Evolutionary conservation across 441 rosid genomes (phyloP), one percentile per base, ranked within the genome.

Genomic region (Arabidopsis lyrata): DNA sequence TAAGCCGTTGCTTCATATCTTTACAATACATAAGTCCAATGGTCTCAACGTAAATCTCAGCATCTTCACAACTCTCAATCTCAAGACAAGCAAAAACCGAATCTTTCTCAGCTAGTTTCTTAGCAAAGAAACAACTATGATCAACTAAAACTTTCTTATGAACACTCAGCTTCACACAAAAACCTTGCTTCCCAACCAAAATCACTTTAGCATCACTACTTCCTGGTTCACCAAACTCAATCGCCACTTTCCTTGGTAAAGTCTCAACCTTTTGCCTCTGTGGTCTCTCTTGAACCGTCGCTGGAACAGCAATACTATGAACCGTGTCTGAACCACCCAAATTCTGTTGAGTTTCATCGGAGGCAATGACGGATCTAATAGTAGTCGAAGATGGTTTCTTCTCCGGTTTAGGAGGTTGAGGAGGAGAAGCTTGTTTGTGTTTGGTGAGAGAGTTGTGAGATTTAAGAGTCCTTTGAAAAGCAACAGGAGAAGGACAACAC

Each of bases 401-500:
- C 79, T 95, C 97, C 50, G 66, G 50, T 14, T 61, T 89, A 6
- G 73, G 55, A 41, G 82, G 42, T 76, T 77, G 86, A 62, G 85
- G 84, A 35, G 90, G 85, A 36, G 97, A 82, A 31, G 96, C 78
- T 68, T 90, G 82, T 77, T 89, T 90, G 65, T 89, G 81, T 72
- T 92, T 95, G 83, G 80, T 88, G 57, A 81, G 78, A 65, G 90
- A 80, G 79, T 84, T 83, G 66, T 87, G 93, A 45, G 86, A 66
- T 81, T 92, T 95, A 20, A 77, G 75, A 63, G 88, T 83, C 85
- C 90, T 95, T 70, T 95, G 99, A 80, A 95, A 95, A 66, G 81
- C 94, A 57, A 86, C 91, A 70, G 97, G 97, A 48, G 96, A 92
- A 48, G 99, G 97, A 72, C 97, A 95, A 72, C 99, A 95, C 99